Conservation (phyloP, 2,329 filamentous ascomycete species). For the Didymella exigua region DNA sequence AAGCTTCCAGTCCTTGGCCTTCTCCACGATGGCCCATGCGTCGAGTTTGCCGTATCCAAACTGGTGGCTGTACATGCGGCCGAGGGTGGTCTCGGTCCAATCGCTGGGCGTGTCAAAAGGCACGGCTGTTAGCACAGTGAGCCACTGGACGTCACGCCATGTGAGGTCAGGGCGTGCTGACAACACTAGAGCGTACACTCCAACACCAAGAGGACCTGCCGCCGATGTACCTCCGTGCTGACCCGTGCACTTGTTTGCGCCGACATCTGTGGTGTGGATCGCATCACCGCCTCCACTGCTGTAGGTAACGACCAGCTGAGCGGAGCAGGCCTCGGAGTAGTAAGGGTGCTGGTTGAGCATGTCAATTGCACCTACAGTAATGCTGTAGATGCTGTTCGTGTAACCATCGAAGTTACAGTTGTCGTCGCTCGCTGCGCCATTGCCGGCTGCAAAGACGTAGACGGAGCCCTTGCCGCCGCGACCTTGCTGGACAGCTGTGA, state of each 20-base stretch:
- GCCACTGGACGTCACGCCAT: constrained; percentile 94
- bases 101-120: constrained; percentile 77
- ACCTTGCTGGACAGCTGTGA: constrained; percentile 89
- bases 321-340: constrained; percentile 96
- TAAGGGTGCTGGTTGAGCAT: constrained; percentile 86
- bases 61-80: constrained; percentile 88
- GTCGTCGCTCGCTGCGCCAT: constrained; percentile 83
- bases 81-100: constrained; percentile 81
- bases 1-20: constrained; percentile 80
- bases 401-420: constrained; percentile 99
- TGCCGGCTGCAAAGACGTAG: constrained; percentile 96
- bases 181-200: constrained; percentile 87
- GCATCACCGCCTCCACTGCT: constrained; percentile 87
- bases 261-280: constrained; percentile 97
- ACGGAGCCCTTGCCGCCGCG: constrained; percentile 83
- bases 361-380: constrained; percentile 93
- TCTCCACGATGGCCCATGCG: constrained; percentile 81
- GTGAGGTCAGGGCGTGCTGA: constrained; percentile 83
- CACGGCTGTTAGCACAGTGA: constrained; percentile 82
- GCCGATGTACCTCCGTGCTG: constrained; percentile 95
- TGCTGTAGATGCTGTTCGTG: constrained; percentile 99
- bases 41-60: constrained; percentile 97
- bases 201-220: constrained; percentile 88
- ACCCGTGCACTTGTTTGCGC: constrained; percentile 75
- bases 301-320: constrained; percentile 93